Base-by-base conservation (phyloP, 2,329 filamentous ascomycete genomes). In the Trichoderma oligosporum region DNA sequence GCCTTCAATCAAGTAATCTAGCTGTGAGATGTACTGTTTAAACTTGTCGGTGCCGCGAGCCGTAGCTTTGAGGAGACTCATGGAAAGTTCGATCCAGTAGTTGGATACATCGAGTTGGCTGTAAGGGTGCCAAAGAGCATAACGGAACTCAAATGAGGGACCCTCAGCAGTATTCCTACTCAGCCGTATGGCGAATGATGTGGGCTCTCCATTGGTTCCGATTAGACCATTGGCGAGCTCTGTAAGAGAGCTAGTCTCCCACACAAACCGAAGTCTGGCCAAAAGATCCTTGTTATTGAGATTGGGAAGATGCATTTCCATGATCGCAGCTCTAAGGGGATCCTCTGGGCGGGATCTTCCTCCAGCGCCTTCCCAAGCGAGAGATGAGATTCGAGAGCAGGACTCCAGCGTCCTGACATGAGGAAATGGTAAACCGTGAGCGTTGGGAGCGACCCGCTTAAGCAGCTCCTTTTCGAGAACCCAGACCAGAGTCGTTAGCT, bases 111-210 rank as follows among this genome's bases (percentile, higher is more conserved):
- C 59, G 7, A 61, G 39, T 8, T 54, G 5, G 38, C 20, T 18
- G 41, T 59, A 62, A 5, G 60, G 60, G n/a, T 62, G 60, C 60
- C 60, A 62, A 8, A 48, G 48, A 20, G 52, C 53, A 18, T 62
- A 62, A 6, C 56, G 59, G 14, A 62, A 61, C 25, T 52, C 53
- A 41, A 52, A 52, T 9, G 31, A 36, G 6, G 56, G 35, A 3
- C 18, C 18, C 6, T 38, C 18, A 7, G 11, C 25, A 2, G 33
- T 16, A 2, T 25, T 22, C 29, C 22, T 27, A 11, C 14, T 14
- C 7, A 25, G 35, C 27, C 39, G 20, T 9, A 62, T 27, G 14
- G 52, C 48, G 29, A 62, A 57, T 20, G 59, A 33, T 18, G 49
- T 20, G 4, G 53, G 48, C 4, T 16, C 39, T 2, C 47, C 59